Base-by-base conservation (phyloP, 306 rosid genomes). In the Echinosophora koreensis region DNA sequence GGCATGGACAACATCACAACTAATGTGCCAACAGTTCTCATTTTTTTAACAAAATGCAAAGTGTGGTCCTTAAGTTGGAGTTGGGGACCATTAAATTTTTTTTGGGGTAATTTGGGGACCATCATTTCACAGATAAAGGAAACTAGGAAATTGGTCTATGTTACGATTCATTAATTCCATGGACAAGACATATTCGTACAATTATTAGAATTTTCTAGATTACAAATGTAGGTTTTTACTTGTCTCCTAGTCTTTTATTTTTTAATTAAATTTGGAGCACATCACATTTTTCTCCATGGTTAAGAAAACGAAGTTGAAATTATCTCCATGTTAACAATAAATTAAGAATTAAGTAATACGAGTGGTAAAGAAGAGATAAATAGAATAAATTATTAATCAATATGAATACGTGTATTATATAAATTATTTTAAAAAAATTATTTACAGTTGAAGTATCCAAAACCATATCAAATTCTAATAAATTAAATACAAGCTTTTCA, bases 51-150 rank as follows among this genome's bases (percentile, higher is more conserved):
- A 5, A 37, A 37, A 37, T 37, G 41, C 41, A 39, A n/a, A 5
- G 3, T 46, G 78, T 74, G 60, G 78, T 60, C 70, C 78, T 74
- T 39, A 3, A 12, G 30, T 73, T 55, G 8, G 5, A 16, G 12
- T 42, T 58, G 22, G 22, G 22, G 22, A 22, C 22, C 22, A 22
- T 22, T 1, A 1, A 22, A 0, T 22, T 22, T 22, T 22, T 22
- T 22, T 22, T 22, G 0, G 1, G 22, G 22, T 22, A 22, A 22
- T 22, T 22, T 32, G 68, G 68, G 69, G 69, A 73, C 69, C 79
- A 47, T 22, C 12, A 60, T 60, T 60, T 60, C 18, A 16, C 0
- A 14, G 0, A 5, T 2, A 11, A 34, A 5, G 22, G 49, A 74
- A 22, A 22, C 22, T 22, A 5, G 22, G 49, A 74, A 22, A 4